phyloP scores from a whole-genome alignment of 257 asterid species.

The Solanum piurae region DNA sequence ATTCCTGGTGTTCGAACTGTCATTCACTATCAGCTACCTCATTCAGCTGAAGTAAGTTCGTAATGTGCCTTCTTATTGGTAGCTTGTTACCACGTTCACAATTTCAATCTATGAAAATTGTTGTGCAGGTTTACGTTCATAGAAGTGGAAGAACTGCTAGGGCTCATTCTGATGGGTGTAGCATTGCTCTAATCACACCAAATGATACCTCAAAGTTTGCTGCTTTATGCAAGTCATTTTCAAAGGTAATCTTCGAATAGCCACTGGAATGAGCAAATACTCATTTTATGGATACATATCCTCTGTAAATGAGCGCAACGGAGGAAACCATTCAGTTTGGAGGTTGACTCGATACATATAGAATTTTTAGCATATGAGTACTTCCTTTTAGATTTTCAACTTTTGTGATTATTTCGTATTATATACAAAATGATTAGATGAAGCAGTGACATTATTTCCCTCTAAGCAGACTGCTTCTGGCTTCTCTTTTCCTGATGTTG shows the following conservation, averaged over 20 bases:
- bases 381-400: background rate
- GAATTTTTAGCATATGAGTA: background rate
- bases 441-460: background rate
- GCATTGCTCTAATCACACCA: slow-evolving; percentile 80
- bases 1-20: slow-evolving; percentile 87
- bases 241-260: slow-evolving; percentile 42
- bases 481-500: background rate
- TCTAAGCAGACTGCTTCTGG: background rate
- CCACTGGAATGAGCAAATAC: background rate
- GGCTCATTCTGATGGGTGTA: slow-evolving; percentile 91
- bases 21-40: slow-evolving; percentile 98
- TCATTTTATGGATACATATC: background rate
- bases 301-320: background rate
- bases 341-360: background rate
- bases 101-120: slow-evolving; percentile 2
- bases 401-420: background rate
- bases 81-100: background rate
- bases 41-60: slow-evolving; percentile 69
- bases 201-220: slow-evolving; percentile 89
- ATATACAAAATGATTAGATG: background rate
- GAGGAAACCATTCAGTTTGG: background rate
- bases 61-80: slow-evolving; percentile 1
- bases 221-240: slow-evolving; percentile 74
- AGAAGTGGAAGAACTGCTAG: slow-evolving; percentile 99
- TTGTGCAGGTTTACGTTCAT: slow-evolving; percentile 76